These are phyloP conservation scores for Penicillium lagena DNA, from an alignment of 495 filamentous ascomycete species.

Conservation along the genomic window DNA sequence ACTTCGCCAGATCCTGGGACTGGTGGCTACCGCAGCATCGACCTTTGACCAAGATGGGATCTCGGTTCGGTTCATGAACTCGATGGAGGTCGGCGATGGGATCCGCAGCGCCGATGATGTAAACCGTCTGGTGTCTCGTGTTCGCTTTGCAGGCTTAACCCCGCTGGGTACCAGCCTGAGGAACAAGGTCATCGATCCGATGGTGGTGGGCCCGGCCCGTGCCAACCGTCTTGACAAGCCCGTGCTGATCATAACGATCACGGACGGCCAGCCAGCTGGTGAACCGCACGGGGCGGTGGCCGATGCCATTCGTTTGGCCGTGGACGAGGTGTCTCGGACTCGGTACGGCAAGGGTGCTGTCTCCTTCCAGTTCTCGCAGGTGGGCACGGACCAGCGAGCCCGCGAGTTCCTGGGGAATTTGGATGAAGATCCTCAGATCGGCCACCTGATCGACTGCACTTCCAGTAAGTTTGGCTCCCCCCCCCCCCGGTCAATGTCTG, in stretches of 20 bases:
- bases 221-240: slow-evolving; percentile 53
- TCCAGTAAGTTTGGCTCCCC: slow-evolving; percentile 50
- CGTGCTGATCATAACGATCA: slow-evolving; percentile 63
- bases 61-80: slow-evolving; percentile 68
- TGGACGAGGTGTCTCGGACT: slow-evolving; percentile 36
- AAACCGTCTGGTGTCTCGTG: slow-evolving; percentile 45
- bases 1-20: slow-evolving; percentile 53
- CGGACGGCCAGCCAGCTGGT: slow-evolving; percentile 60
- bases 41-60: slow-evolving; percentile 69
- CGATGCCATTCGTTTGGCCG: slow-evolving; percentile 45
- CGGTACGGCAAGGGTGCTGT: slow-evolving; percentile 48
- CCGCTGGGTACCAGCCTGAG: slow-evolving; percentile 58
- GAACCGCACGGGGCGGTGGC: slow-evolving; percentile 42
- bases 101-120: slow-evolving; percentile 55
- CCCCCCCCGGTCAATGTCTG: not conserved
- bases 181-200: slow-evolving; percentile 55
- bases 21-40: slow-evolving; percentile 57
- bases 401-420: slow-evolving; percentile 56
- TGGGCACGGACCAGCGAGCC: slow-evolving; percentile 62
- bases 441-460: slow-evolving; percentile 62
- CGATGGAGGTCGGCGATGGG: slow-evolving; percentile 38
- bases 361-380: slow-evolving; percentile 68
- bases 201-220: slow-evolving; percentile 48
- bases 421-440: slow-evolving; percentile 58
- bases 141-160: slow-evolving; percentile 62